These are phyloP conservation scores for Groenewaldozyma sp. DNA, from an alignment of 1,139 yeast species.

Conservation along the genomic window DNA sequence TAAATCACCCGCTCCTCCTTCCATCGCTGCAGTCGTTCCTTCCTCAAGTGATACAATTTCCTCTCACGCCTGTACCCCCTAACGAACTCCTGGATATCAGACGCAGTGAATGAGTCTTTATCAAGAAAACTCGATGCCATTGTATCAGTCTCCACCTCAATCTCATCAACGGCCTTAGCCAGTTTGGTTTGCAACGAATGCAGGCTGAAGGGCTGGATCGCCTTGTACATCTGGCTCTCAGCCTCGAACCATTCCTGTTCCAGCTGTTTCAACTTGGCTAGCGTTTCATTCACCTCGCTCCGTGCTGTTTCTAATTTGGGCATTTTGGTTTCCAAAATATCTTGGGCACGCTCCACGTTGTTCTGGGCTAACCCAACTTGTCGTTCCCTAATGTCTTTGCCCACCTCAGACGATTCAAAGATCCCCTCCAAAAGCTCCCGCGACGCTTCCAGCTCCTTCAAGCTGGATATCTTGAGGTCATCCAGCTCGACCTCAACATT, in stretches of 20 bases:
- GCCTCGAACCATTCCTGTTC: conserved; percentile 26
- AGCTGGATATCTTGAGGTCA: conserved; percentile 11
- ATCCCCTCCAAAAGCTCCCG: conserved; percentile 14
- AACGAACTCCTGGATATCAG: conserved; percentile 32
- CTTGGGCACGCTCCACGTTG: conserved; percentile 17
- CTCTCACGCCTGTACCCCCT: conserved; percentile 39
- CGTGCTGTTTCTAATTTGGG: conserved; percentile 20
- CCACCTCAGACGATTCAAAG: conserved; percentile 11
- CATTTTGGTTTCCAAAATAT: conserved; percentile 11
- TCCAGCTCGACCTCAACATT: conserved; percentile 2
- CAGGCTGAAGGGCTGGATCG: conserved; percentile 31
- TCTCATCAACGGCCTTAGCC: conserved; percentile 24
- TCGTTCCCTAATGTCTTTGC: conserved; percentile 10
- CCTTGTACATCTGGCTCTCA: conserved; percentile 35
- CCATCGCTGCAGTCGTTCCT: conserved; percentile 53
- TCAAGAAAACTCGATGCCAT: conserved; percentile 29
- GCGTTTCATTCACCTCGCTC: conserved; percentile 7
- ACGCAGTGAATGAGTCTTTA: conserved; percentile 14
- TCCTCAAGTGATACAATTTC: conserved; percentile 43
- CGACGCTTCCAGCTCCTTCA: conserved; percentile 12
- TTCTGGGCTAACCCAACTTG: conserved; percentile 14
- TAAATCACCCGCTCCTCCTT: conserved; percentile 54
- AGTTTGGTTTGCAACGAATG: conserved; percentile 27
- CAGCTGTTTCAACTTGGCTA: conserved; percentile 12
- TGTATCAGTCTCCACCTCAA: conserved; percentile 29